Evolutionary conservation across 1,139 yeast genomes (phyloP).

Genomic region (Hanseniaspora sp.): DNA sequence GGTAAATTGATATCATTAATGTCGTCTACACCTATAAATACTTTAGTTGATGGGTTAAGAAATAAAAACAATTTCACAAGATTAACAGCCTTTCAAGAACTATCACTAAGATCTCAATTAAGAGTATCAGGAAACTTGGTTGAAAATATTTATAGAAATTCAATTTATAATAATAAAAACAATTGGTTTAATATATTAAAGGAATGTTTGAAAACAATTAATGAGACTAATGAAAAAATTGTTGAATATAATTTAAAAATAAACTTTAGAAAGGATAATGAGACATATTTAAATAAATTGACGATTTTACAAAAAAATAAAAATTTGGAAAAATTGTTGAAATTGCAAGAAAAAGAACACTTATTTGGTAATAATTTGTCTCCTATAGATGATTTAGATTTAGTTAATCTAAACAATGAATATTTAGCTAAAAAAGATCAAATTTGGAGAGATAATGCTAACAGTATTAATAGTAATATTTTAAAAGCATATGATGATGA

Average conservation of each 20-base stretch:
- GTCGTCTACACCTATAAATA: constrained; percentile 61
- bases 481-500: background rate
- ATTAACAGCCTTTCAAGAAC: constrained; percentile 63
- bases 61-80: constrained; percentile 46
- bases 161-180: constrained; percentile 44
- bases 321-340: constrained; percentile 6
- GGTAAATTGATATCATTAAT: constrained; percentile 57
- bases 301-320: constrained; percentile 7
- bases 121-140: constrained; percentile 32
- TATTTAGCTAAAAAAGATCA: background rate
- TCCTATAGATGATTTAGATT: constrained; percentile 13
- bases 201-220: constrained; percentile 47
- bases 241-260: constrained; percentile 20
- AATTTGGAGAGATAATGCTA: background rate
- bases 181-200: constrained; percentile 50
- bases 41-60: constrained; percentile 62
- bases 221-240: constrained; percentile 26
- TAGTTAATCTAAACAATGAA: constrained; percentile 5
- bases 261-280: constrained; percentile 10
- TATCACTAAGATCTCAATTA: constrained; percentile 48
- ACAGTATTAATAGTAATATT: background rate
- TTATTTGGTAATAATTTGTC: constrained; percentile 13
- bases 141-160: constrained; percentile 32
- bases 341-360: constrained; percentile 14
- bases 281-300: constrained; percentile 6